These are phyloP conservation scores for Pseudophaeomoniella oleicola DNA, from an alignment of 2,329 filamentous ascomycete species.

Conservation along the genomic window DNA sequence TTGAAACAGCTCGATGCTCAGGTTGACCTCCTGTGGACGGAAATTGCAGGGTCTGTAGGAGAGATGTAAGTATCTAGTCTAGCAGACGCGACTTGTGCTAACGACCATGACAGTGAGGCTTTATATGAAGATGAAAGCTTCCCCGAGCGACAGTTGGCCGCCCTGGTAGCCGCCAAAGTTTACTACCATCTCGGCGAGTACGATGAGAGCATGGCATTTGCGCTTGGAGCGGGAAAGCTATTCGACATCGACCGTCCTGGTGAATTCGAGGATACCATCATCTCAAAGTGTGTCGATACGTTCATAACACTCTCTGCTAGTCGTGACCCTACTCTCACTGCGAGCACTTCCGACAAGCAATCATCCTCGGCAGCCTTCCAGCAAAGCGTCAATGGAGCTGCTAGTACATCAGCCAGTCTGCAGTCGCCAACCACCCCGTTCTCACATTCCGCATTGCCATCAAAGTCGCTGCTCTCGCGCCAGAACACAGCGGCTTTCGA, in stretches of 20 bases:
- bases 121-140: conserved; percentile 95
- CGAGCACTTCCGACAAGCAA: conserved; percentile 32
- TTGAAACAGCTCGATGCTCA: conserved; percentile 90
- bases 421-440: conserved; percentile 89
- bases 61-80: conserved; percentile 58
- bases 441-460: conserved; percentile 81
- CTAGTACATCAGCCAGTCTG: conserved; percentile 50
- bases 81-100: conserved; percentile 6
- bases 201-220: conserved; percentile 98
- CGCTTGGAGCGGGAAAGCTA: conserved; percentile 81
- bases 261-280: conserved; percentile 98
- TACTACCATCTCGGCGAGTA: conserved; percentile 99
- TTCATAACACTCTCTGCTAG: conserved; percentile 72
- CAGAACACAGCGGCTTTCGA: conserved; percentile 50
- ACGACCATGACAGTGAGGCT: conserved; percentile 53
- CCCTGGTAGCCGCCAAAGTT: conserved; percentile 89
- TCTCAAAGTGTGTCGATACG: conserved; percentile 94
- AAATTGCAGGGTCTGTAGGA: conserved; percentile 81
- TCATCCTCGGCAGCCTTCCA: conserved; percentile 68
- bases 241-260: conserved; percentile 84
- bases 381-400: conserved; percentile 47
- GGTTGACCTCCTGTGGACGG: conserved; percentile 94
- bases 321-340: conserved; percentile 36
- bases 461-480: conserved; percentile 87
- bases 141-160: conserved; percentile 83